Evolutionary conservation across 495 filamentous ascomycete species (phyloP).

Genomic region (Neurospora intermedia): DNA sequence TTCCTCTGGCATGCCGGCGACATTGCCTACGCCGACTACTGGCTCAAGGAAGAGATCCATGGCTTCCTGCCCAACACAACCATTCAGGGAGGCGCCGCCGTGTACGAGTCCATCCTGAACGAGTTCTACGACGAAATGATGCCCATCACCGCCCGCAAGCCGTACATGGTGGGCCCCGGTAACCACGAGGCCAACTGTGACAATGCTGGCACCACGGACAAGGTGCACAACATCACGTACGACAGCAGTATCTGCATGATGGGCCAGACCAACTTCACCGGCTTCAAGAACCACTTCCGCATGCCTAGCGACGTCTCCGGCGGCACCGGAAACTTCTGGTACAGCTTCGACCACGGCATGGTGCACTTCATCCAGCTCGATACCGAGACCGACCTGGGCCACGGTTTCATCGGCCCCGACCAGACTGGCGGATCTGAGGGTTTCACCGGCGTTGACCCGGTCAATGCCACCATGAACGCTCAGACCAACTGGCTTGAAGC

Average conservation of each 20-base stretch:
- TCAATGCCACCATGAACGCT: slow-evolving; percentile 39
- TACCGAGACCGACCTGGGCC: slow-evolving; percentile 43
- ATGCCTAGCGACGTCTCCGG: slow-evolving; percentile 37
- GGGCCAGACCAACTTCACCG: slow-evolving; percentile 47
- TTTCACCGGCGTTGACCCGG: slow-evolving; percentile 27
- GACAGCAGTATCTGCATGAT: slow-evolving; percentile 30
- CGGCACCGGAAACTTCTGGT: slow-evolving; percentile 44
- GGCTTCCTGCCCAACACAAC: slow-evolving; percentile 22
- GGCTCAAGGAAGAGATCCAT: slow-evolving; percentile 33
- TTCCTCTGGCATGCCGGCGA: slow-evolving; percentile 31
- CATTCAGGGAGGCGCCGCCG: slow-evolving; percentile 2
- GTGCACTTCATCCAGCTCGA: slow-evolving; percentile 41
- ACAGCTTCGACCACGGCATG: slow-evolving; percentile 48
- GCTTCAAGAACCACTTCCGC: slow-evolving; percentile 40
- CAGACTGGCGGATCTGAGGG: slow-evolving; percentile 18
- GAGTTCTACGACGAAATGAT: slow-evolving; percentile 44
- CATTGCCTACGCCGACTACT: slow-evolving; percentile 44
- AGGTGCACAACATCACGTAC: background rate
- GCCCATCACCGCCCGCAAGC: slow-evolving; percentile 31
- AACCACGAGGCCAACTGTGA: slow-evolving; percentile 43
- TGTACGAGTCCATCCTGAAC: slow-evolving; percentile 44
- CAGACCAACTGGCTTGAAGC: slow-evolving; percentile 37
- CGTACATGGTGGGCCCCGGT: slow-evolving; percentile 43
- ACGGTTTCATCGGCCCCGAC: slow-evolving; percentile 27
- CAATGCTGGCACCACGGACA: slow-evolving; percentile 13